These are phyloP conservation scores for Eustoma russellianum DNA, from an alignment of 257 asterid species.

Conservation along the genomic window DNA sequence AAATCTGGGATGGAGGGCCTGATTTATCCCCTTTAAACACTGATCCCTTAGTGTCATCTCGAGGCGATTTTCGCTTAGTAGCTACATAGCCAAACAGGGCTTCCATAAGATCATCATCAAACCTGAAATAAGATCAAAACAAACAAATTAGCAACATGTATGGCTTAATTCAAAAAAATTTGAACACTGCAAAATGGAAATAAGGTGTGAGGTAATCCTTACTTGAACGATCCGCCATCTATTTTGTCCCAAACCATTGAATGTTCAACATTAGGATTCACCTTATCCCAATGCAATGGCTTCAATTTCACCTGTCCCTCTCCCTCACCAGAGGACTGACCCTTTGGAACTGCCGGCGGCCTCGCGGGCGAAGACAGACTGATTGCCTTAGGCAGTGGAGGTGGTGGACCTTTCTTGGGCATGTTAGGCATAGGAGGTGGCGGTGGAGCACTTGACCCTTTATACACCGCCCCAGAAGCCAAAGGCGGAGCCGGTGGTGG, in stretches of 20 bases:
- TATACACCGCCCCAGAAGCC: slow-evolving; percentile 15
- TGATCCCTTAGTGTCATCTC: slow-evolving; percentile 11
- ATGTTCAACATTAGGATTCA: slow-evolving; percentile 65
- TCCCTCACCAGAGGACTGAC: slow-evolving; percentile 23
- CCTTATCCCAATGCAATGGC: slow-evolving; percentile 92
- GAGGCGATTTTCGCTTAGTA: slow-evolving; percentile 60
- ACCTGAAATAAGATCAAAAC: slow-evolving; percentile 33
- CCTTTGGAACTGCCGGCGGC: slow-evolving; percentile 28
- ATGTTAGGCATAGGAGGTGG: slow-evolving; percentile 41
- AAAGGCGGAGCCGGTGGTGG: slow-evolving; percentile 9
- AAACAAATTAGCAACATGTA: slow-evolving; percentile 1
- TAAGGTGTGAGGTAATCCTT: slow-evolving; percentile 13
- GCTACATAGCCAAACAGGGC: slow-evolving; percentile 94
- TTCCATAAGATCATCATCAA: slow-evolving; percentile 93
- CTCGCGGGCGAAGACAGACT: slow-evolving; percentile 15
- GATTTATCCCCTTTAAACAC: slow-evolving; percentile 26
- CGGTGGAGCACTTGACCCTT: slow-evolving; percentile 20
- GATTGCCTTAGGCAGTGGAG: slow-evolving; percentile 27
- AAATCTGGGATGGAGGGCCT: slow-evolving; percentile 54
- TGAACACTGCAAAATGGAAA: background rate
- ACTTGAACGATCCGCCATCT: slow-evolving; percentile 91
- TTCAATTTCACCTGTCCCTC: slow-evolving; percentile 57
- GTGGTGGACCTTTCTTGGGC: slow-evolving; percentile 23
- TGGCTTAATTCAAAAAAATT: no score
- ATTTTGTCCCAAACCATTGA: slow-evolving; percentile 97